Evolutionary conservation across 495 filamentous ascomycete species (phyloP).

Genomic region (Penicillium cosmopolitanum): DNA sequence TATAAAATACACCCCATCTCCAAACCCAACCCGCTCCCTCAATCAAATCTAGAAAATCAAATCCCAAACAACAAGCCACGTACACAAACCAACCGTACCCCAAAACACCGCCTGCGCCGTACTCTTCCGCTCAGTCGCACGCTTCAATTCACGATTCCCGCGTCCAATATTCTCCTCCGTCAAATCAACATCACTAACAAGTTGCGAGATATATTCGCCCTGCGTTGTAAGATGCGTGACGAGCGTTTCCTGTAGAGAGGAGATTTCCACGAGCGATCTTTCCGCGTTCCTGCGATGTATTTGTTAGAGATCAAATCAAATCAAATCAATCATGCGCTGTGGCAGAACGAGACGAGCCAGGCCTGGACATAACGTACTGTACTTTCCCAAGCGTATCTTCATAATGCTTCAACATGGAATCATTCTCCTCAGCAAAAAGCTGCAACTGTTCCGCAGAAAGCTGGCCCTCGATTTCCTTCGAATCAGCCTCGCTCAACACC

Average conservation of each 20-base stretch:
- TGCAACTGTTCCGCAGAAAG: slow-evolving; percentile 84
- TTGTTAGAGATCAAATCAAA: slow-evolving; percentile 3
- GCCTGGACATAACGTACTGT: slow-evolving; percentile 58
- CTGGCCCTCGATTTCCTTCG: slow-evolving; percentile 58
- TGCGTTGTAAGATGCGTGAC: slow-evolving; percentile 83
- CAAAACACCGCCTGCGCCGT: slow-evolving; percentile 89
- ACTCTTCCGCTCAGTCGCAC: slow-evolving; percentile 77
- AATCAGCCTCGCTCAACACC: slow-evolving; percentile 45
- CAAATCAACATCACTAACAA: slow-evolving; percentile 80
- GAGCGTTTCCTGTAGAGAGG: slow-evolving; percentile 86
- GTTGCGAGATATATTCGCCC: slow-evolving; percentile 80
- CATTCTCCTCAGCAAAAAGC: slow-evolving; percentile 92
- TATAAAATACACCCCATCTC: too few relatives aligned
- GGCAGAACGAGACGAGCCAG: too few relatives aligned
- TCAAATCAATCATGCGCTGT: neutral
- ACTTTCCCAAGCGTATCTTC: slow-evolving; percentile 92
- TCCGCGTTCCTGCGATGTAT: slow-evolving; percentile 71
- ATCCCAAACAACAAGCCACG: slow-evolving; percentile 90
- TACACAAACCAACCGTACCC: slow-evolving; percentile 78
- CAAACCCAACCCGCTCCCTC: neutral
- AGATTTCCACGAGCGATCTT: slow-evolving; percentile 88
- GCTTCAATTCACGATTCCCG: slow-evolving; percentile 90
- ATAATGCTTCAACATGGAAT: slow-evolving; percentile 88
- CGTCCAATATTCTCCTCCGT: slow-evolving; percentile 85
- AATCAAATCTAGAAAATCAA: slow-evolving; percentile 66